Evolutionary conservation across 2,329 filamentous ascomycete species (phyloP).

Genomic region (Aurifilum marmelostoma): DNA sequence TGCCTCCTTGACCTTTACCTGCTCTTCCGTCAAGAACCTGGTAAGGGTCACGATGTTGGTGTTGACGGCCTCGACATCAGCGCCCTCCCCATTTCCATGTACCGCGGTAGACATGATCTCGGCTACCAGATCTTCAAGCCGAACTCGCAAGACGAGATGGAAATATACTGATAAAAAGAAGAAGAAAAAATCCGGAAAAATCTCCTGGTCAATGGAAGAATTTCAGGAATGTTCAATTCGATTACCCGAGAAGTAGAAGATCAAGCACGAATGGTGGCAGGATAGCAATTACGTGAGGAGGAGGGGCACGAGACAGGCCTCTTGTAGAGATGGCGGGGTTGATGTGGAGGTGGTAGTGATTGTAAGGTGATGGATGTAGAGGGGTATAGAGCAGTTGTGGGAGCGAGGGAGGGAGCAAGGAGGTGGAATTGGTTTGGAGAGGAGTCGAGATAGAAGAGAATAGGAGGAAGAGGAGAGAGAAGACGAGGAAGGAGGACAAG

Average conservation of each 20-base stretch:
- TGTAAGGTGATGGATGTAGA: background rate
- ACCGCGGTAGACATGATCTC: slow-evolving; percentile 26
- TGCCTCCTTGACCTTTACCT: slow-evolving; percentile 88
- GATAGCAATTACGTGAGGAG: background rate
- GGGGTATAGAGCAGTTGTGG: background rate
- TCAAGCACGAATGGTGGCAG: background rate
- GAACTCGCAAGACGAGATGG: background rate
- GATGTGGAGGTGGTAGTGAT: background rate
- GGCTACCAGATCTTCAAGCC: background rate
- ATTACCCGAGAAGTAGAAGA: slow-evolving; percentile 5
- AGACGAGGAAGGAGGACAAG: background rate
- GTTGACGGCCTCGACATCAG: slow-evolving; percentile 80
- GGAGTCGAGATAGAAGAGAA: background rate
- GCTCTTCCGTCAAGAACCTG: slow-evolving; percentile 94
- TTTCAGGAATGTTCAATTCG: slow-evolving; percentile 3
- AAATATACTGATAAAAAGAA: background rate
- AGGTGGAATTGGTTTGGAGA: background rate
- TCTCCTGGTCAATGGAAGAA: background rate
- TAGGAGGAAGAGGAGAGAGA: background rate
- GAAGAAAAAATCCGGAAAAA: background rate
- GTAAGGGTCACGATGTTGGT: slow-evolving; percentile 95
- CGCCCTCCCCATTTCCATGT: slow-evolving; percentile 45
- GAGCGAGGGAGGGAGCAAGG: background rate
- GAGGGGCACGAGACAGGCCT: background rate
- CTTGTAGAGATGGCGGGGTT: background rate